Evolutionary conservation across 75 land plant genomes (phyloP).

Genomic region (Gnetum montanum): DNA sequence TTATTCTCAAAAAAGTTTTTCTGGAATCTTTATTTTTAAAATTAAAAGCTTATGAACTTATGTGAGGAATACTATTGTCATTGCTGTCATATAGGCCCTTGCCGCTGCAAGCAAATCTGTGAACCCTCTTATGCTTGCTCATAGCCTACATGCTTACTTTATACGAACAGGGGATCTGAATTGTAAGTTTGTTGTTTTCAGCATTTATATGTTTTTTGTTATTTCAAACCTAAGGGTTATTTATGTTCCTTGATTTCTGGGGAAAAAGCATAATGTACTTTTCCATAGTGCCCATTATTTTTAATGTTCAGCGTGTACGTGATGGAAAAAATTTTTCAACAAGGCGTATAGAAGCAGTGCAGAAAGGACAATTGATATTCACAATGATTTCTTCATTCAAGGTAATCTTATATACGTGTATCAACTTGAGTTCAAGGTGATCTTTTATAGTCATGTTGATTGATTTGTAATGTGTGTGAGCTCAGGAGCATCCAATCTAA

Average conservation of each 20-base stretch:
- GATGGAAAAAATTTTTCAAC: slow-evolving; percentile 94
- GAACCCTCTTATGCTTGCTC: slow-evolving; percentile 73
- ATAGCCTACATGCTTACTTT: slow-evolving; percentile 84
- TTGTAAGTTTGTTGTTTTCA: slow-evolving; percentile 31
- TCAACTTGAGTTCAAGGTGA: neutral
- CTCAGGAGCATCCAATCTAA: too few relatives aligned
- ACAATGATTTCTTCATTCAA: slow-evolving; percentile 86
- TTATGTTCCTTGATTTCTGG: too few relatives aligned
- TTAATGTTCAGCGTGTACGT: slow-evolving; percentile 77
- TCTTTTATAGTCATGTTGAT: too few relatives aligned
- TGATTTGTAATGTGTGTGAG: too few relatives aligned
- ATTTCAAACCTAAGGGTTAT: too few relatives aligned
- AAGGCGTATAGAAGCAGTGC: slow-evolving; percentile 69
- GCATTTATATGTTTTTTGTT: neutral
- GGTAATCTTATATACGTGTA: slow-evolving; percentile 16
- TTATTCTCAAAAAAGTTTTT: too few relatives aligned
- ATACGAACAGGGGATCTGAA: slow-evolving; percentile 63
- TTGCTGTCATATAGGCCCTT: slow-evolving; percentile 76
- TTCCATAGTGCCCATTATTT: slow-evolving; percentile 79
- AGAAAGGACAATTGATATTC: slow-evolving; percentile 71
- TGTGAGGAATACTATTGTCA: too few relatives aligned
- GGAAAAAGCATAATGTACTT: too few relatives aligned
- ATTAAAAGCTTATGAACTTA: too few relatives aligned
- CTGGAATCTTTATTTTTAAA: too few relatives aligned
- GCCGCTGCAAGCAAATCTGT: slow-evolving; percentile 97